Evolutionary conservation across 2,329 filamentous ascomycete genomes (phyloP), one percentile per base, ranked within the genome.

Genomic region (Xylaria hypoxylon): DNA sequence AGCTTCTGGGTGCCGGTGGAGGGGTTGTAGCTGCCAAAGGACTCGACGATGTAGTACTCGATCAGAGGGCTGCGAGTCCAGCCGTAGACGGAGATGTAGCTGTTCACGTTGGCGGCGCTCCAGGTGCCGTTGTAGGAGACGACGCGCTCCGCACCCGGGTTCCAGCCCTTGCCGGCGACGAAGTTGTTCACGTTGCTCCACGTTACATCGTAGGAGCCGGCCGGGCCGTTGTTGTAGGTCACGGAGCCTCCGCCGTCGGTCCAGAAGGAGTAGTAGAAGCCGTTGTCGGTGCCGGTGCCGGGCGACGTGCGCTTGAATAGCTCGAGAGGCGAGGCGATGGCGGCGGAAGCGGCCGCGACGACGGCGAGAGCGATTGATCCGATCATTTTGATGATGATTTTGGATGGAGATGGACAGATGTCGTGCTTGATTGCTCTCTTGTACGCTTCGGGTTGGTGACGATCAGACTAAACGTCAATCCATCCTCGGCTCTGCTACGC

Each of bases 241-340:
- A 85, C 83, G 47, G 78, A 74, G 42, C 79, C 81, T n/a, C 77
- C 79, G 33, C 83, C 83, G 65, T 89, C 86, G 62, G 83, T 86
- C 85, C 85, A 89, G 80, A 82, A 88, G 8, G 84, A 86, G 77
- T 86, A 89, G 80, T 84, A 89, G 79, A 82, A 89, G 61, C 86
- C 86, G 72, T 86, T 84, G 78, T 85, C 79, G 6, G 80, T 84
- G 55, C 86, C 86, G 2, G 82, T 84, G 69, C 80, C 84, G 59
- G 68, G 65, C 13, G 31, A 80, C 75, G 85, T 85, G 35, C 67
- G 68, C 58, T 67, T 64, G 48, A 61, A 44, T 47, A 69, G 68
- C 17, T 70, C 80, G 78, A 66, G 78, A 13, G 68, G 68, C 2
- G 68, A 70, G 35, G 62, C 68, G 24, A 67, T 2, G 31, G 40